Percentiles rank a stretch among this genome's conserved stretches.
Evolutionary conservation across 2,329 filamentous ascomycete species (phyloP).

Genomic region (Grosmannia huntii): DNA sequence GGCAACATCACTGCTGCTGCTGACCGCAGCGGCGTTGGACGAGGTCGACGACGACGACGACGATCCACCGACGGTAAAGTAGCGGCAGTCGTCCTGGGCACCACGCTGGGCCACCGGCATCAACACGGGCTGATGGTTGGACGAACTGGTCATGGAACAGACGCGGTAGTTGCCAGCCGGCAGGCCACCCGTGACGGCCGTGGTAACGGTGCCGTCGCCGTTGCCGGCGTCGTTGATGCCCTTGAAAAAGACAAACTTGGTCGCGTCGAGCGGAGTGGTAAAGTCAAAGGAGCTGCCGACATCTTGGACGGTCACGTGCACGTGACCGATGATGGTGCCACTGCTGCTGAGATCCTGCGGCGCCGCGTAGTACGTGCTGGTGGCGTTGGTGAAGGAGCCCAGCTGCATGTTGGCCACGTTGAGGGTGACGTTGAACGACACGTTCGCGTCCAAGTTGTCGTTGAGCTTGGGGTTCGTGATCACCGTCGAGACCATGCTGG

Average conservation of each 20-base stretch:
- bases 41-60: not conserved
- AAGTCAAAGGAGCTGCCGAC: constrained; percentile 39
- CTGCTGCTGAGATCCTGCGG: constrained; percentile 40
- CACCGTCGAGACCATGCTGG: constrained; percentile 45
- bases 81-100: constrained; percentile 51
- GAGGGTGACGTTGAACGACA: constrained; percentile 40
- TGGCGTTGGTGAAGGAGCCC: constrained; percentile 49
- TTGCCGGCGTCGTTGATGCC: constrained; percentile 51
- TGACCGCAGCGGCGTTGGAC: not conserved
- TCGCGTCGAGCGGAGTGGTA: constrained; percentile 36
- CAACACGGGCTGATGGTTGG: constrained; percentile 53
- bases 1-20: not conserved
- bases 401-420: constrained; percentile 39
- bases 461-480: constrained; percentile 40
- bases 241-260: constrained; percentile 50
- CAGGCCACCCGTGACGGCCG: constrained; percentile 43
- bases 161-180: constrained; percentile 51
- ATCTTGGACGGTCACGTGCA: constrained; percentile 46
- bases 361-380: constrained; percentile 47
- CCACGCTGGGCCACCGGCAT: constrained; percentile 57
- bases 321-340: constrained; percentile 46
- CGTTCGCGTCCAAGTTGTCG: constrained; percentile 31
- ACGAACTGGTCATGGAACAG: constrained; percentile 49
- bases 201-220: constrained; percentile 37
- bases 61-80: constrained; percentile 36